A percentile compares a stretch with the other conserved stretches of the same genome.
These are phyloP conservation scores for Peronospora destructor DNA, from an alignment of 352 stramenopile species.

Conservation along the genomic window DNA sequence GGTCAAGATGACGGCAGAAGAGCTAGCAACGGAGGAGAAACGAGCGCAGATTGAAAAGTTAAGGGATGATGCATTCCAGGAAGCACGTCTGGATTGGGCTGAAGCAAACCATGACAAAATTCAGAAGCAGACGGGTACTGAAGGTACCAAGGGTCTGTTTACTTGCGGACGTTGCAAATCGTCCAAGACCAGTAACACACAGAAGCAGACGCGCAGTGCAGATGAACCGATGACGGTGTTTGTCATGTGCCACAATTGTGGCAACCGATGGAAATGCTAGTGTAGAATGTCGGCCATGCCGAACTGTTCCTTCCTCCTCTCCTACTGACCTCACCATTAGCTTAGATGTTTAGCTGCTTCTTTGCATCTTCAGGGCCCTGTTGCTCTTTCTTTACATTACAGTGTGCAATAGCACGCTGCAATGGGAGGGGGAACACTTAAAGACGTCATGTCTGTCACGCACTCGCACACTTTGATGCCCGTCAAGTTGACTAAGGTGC, in stretches of 20 bases:
- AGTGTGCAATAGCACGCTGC: slow-evolving; percentile 2
- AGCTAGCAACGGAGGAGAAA: slow-evolving; percentile 85
- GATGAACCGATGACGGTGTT: slow-evolving; percentile 98
- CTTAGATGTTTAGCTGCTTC: slow-evolving; percentile 15
- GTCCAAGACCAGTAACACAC: slow-evolving; percentile 93
- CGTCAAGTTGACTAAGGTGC: neutral
- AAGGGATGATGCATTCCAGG: slow-evolving; percentile 76
- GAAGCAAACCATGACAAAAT: slow-evolving; percentile 89
- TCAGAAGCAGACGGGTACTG: slow-evolving; percentile 82
- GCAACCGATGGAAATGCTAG: slow-evolving; percentile 93
- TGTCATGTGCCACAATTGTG: slow-evolving; percentile 94
- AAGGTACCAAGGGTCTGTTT: slow-evolving; percentile 74
- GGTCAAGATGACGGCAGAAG: slow-evolving; percentile 75
- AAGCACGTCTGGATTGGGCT: slow-evolving; percentile 83
- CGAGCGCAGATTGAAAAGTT: slow-evolving; percentile 79
- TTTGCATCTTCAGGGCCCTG: slow-evolving; percentile 14
- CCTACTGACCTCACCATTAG: slow-evolving; percentile 1
- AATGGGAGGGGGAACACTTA: slow-evolving; percentile 2
- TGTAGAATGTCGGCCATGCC: slow-evolving; percentile 23
- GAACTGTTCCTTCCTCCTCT: slow-evolving; percentile 2
- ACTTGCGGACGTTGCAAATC: slow-evolving; percentile 93
- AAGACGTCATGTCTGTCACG: neutral
- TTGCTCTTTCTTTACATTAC: slow-evolving; percentile 15
- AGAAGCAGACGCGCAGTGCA: slow-evolving; percentile 96
- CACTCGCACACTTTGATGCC: slow-evolving; percentile 3